phyloP scores from a whole-genome alignment of 345 rosid species.

The Sisymbrium altissimum region DNA sequence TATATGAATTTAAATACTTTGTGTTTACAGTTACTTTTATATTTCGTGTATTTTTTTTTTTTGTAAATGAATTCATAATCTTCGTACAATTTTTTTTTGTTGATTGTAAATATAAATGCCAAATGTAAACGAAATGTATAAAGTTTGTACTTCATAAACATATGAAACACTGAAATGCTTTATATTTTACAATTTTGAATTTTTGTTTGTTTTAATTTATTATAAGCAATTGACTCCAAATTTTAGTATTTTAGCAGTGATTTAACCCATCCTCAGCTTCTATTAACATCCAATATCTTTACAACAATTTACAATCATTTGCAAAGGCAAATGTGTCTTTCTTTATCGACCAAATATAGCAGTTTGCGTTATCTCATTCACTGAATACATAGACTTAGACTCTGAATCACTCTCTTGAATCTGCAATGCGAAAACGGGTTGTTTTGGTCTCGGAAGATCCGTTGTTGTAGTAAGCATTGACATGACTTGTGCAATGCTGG shows the following conservation, averaged over 20 bases:
- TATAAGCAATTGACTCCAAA: no score
- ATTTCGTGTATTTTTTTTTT: no score
- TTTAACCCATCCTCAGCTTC: background rate
- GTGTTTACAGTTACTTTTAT: no score
- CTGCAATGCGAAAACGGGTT: conserved; percentile 30
- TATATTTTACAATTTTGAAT: no score
- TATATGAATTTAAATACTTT: no score
- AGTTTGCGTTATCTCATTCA: conserved; percentile 29
- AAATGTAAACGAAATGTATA: background rate
- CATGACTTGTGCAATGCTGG: conserved; percentile 18
- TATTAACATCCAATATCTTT: background rate
- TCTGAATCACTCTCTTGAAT: conserved; percentile 29
- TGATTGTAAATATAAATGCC: background rate
- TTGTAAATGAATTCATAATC: no score
- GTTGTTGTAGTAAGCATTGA: conserved; percentile 24
- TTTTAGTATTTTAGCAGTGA: no score
- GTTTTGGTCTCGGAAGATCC: conserved; percentile 24
- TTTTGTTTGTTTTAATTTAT: no score
- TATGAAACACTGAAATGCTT: no score
- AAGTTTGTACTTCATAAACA: background rate
- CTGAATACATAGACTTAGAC: conserved; percentile 24
- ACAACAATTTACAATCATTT: conserved; percentile 2
- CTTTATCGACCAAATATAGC: conserved; percentile 18
- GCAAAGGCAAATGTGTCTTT: background rate
- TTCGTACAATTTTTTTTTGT: no score